Conservation (phyloP, 2,329 filamentous ascomycete genomes). For the Nemania sp. region DNA sequence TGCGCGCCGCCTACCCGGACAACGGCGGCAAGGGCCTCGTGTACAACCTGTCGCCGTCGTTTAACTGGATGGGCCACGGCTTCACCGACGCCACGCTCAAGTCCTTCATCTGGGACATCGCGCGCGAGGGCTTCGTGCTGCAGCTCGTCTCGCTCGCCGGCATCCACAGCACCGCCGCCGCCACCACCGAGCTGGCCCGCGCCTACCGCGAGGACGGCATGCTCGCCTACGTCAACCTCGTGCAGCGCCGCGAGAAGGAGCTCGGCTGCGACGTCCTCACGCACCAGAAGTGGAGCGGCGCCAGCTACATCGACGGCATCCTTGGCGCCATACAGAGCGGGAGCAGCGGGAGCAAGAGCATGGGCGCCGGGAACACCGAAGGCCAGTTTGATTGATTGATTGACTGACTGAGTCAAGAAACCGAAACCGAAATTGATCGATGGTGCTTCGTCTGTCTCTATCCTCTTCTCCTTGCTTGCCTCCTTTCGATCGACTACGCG, state of each 20-base stretch:
- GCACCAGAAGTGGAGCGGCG: slow-evolving; percentile 83
- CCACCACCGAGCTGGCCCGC: slow-evolving; percentile 74
- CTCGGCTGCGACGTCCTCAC: slow-evolving; percentile 89
- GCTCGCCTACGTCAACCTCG: slow-evolving; percentile 94
- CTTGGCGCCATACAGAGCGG: slow-evolving; percentile 89
- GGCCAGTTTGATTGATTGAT: slow-evolving; percentile 56
- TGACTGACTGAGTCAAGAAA: too few relatives aligned
- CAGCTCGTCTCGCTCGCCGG: slow-evolving; percentile 71
- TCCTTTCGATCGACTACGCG: neutral
- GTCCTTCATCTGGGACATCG: slow-evolving; percentile 96
- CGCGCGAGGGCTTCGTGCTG: slow-evolving; percentile 78
- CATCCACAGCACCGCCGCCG: slow-evolving; percentile 67
- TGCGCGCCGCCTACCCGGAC: slow-evolving; percentile 69
- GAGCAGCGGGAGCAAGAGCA: slow-evolving; percentile 83
- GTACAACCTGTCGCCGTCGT: slow-evolving; percentile 94
- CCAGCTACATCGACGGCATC: slow-evolving; percentile 81
- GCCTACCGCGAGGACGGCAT: slow-evolving; percentile 91
- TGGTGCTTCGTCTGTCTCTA: neutral
- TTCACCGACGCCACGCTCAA: slow-evolving; percentile 82
- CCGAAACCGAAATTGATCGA: too few relatives aligned
- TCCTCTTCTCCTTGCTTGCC: too few relatives aligned
- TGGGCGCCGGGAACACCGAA: slow-evolving; percentile 95
- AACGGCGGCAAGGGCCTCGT: slow-evolving; percentile 93
- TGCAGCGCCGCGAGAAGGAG: slow-evolving; percentile 90
- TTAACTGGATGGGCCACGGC: slow-evolving; percentile 98